Evolutionary conservation across 2,329 filamentous ascomycete species (phyloP), one percentile per base, ranked within the genome.

Genomic region (Paecilomyces niveus): DNA sequence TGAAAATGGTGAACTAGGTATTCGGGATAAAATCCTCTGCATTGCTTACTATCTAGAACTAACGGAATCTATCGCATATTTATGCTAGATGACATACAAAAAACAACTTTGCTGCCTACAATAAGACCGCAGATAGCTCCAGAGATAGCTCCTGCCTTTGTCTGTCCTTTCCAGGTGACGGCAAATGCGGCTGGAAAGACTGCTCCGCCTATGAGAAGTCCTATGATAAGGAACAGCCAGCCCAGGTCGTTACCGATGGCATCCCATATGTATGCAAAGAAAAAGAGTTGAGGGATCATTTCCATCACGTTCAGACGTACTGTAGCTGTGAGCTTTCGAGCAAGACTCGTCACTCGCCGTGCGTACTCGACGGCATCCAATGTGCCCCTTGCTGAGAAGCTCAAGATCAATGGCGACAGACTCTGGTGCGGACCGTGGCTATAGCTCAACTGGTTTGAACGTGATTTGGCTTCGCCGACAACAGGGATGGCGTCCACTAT

Each of bases 161-260:
- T 64, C 57, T 76, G 73, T 26, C 68, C 68, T 31, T 65, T 66
- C 74, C 74, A 76, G 49, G 65, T 67, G 32, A 76, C 71, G 3
- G 72, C 61, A 29, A 76, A 74, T 1, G 72, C 70, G 2, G 70
- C 62, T 1, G 72, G 72, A 54, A 79, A 74, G 6, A 78, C 73
- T 1, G 74, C 76, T 6, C 73, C 73, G 5, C 74, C 74, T 7
- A 79, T 77, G 1, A 63, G 53, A 0, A 63, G 45, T 13, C 62
- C 61, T 59, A 62, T 61, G 3, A 61, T 57, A 3, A 59, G 54
- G 59, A 64, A 58, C 49, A 65, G 45, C 65, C 64, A 68, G 54
- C 64, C 58, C 18, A 64, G 55, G 57, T 64, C 54, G 61, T 67
- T 53, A 57, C 60, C 59, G 60, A 71, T 49, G 62, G 58, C 57